Conservation (phyloP, 148 eudicot genomes). For the Gaultheria prostrata region DNA sequence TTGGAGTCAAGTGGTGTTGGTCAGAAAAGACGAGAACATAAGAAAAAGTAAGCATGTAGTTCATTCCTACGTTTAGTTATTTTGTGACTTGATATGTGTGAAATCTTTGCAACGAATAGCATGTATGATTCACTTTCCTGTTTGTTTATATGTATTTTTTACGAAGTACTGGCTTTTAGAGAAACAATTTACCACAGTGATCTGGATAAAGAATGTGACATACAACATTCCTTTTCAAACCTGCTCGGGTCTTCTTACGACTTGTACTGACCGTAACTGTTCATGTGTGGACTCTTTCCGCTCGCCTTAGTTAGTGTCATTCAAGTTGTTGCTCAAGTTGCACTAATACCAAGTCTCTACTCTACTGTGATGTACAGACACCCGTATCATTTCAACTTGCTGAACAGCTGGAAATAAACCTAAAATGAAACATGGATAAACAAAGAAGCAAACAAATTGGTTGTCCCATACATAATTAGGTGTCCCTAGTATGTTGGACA, state of each 20-base stretch:
- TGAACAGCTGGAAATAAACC: background rate
- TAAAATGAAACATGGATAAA: background rate
- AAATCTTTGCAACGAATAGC: background rate
- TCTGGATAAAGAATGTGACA: background rate
- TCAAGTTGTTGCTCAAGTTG: slow-evolving; percentile 1
- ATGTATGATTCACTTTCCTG: background rate
- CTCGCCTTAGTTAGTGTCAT: background rate
- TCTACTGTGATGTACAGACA: background rate
- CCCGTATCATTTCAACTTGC: background rate
- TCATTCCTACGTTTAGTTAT: background rate
- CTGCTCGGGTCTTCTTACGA: background rate
- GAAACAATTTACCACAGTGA: background rate
- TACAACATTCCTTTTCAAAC: background rate
- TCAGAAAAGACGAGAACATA: slow-evolving; percentile 60
- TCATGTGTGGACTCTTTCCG: background rate
- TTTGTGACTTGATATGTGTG: slow-evolving; percentile 1
- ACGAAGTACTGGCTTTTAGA: too few relatives aligned
- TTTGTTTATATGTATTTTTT: background rate
- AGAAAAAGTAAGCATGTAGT: slow-evolving; percentile 65
- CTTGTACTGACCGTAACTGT: background rate
- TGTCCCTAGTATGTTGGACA: background rate
- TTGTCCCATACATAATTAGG: background rate
- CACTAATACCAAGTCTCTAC: background rate
- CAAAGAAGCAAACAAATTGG: background rate
- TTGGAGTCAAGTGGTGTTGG: slow-evolving; percentile 42